Evolutionary conservation across 2,329 filamentous ascomycete genomes (phyloP), one percentile per base, ranked within the genome.

Genomic region (Fusarium floridanum): DNA sequence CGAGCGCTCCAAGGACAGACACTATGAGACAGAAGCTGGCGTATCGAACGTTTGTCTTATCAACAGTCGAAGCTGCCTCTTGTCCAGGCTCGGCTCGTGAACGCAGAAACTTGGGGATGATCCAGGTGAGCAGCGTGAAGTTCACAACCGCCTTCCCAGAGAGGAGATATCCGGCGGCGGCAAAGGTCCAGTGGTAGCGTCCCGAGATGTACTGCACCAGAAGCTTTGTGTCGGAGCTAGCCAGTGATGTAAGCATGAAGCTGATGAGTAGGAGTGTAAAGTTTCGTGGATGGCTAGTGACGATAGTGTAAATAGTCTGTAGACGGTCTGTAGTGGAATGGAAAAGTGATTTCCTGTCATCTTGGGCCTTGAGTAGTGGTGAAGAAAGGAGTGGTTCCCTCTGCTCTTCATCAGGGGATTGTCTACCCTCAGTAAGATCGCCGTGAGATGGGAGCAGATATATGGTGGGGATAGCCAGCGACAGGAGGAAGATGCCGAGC

Each of bases 131-230:
- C 1, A 88, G 73, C 0, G 82, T 73, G 48, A 88, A 86, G 72
- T 88, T 88, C 53, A 88, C 82, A 5, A 87, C 76, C 3, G 86
- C 86, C 69, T 88, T 88, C 5, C 78, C 82, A 0, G 86, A 87
- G 10, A 88, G 78, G 4, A 88, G 79, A 62, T 88, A 88, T 7
- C 86, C 86, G 0, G 86, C 85, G 0, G 81, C 82, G 2, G 85
- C 82, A 68, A 88, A 87, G 0, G 80, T 82, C 86, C 86, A 88
- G 22, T 76, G 63, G 45, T 87, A 88, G 1, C 86, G 82, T 70
- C 83, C 86, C 0, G 86, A 88, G 71, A 88, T 87, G 72, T 88
- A 88, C 67, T 87, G 86, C 2, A 86, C 82, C 8, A 88, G 80
- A 0, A 88, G 81, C 66, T 87, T 88, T 17, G 86, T 88, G 70